phyloP scores from a whole-genome alignment of 768 basidiomycete genomes.

The Boletus tylopilopsis region DNA sequence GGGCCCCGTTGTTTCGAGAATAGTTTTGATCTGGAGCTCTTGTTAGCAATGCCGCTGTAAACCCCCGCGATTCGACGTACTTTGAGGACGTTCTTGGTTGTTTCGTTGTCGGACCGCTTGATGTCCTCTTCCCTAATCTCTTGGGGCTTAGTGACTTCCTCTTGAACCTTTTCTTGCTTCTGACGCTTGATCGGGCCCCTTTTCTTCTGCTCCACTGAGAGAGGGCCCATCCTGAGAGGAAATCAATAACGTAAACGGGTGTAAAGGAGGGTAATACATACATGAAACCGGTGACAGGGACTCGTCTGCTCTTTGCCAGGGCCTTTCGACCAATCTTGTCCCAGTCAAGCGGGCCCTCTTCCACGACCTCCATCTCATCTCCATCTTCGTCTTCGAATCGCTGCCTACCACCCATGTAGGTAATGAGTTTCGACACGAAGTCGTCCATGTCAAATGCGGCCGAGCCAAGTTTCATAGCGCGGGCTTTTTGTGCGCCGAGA shows the following conservation, averaged over 20 bases:
- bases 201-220: conserved; percentile 83
- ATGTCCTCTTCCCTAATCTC: conserved; percentile 85
- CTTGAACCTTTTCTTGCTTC: conserved; percentile 69
- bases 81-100: conserved; percentile 75
- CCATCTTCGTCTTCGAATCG: conserved; percentile 45
- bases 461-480: conserved; percentile 82
- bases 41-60: conserved; percentile 1
- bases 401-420: conserved; percentile 70
- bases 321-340: conserved; percentile 82
- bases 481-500: conserved; percentile 83
- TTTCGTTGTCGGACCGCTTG: conserved; percentile 80
- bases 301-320: conserved; percentile 73
- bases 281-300: conserved; percentile 87
- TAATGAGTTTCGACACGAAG: conserved; percentile 71
- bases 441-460: conserved; percentile 93
- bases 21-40: conserved; percentile 49
- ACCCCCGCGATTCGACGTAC: conserved; percentile 41
- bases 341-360: conserved; percentile 66
- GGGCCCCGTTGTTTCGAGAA: conserved; percentile 47
- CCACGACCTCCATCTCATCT: conserved; percentile 52
- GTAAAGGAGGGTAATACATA: conserved; percentile 34
- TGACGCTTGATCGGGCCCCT: conserved; percentile 56
- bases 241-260: conserved; percentile 12
- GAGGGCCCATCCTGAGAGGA: conserved; percentile 79
- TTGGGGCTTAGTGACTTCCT: conserved; percentile 65